Evolutionary conservation across 2,329 filamentous ascomycete genomes (phyloP).

Genomic region (Chrysosporium queenslandicum): DNA sequence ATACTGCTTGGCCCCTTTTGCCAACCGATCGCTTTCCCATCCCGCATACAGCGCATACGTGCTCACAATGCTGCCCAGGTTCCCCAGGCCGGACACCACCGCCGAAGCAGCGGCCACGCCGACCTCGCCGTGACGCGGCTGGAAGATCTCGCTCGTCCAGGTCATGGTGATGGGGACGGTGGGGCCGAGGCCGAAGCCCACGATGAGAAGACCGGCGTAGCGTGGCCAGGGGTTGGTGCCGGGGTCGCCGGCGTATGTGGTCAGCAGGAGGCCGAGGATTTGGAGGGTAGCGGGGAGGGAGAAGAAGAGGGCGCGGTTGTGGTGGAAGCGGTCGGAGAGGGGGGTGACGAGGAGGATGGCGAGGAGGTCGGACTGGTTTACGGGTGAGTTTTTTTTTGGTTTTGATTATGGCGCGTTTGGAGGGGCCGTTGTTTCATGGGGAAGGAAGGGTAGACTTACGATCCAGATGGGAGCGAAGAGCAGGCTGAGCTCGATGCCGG

Average conservation of each 20-base stretch:
- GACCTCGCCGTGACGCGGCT: conserved; percentile 78
- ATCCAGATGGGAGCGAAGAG: conserved; percentile 90
- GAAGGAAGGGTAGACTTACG: conserved; percentile 46
- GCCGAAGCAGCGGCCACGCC: conserved; percentile 79
- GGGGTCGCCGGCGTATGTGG: conserved; percentile 57
- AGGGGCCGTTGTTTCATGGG: too few relatives aligned
- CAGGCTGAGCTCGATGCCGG: conserved; percentile 64
- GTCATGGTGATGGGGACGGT: conserved; percentile 92
- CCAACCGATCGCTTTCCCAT: conserved; percentile 65
- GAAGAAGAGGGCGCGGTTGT: conserved; percentile 70
- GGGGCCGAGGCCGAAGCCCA: conserved; percentile 81
- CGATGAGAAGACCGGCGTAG: conserved; percentile 79
- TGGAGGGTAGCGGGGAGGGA: conserved; percentile 64
- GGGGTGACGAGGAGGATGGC: conserved; percentile 79
- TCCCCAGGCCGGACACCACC: conserved; percentile 76
- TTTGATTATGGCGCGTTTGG: background rate
- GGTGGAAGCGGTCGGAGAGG: conserved; percentile 77
- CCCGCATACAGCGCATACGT: conserved; percentile 84
- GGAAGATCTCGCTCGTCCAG: conserved; percentile 86
- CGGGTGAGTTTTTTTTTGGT: background rate
- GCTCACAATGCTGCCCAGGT: conserved; percentile 74
- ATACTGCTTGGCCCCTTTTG: conserved; percentile 57
- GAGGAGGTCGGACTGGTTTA: conserved; percentile 68
- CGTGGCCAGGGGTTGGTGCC: conserved; percentile 61
- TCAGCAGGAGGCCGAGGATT: conserved; percentile 68